Conservation (phyloP, 768 basidiomycete genomes). For the Termitomyces sp. region DNA sequence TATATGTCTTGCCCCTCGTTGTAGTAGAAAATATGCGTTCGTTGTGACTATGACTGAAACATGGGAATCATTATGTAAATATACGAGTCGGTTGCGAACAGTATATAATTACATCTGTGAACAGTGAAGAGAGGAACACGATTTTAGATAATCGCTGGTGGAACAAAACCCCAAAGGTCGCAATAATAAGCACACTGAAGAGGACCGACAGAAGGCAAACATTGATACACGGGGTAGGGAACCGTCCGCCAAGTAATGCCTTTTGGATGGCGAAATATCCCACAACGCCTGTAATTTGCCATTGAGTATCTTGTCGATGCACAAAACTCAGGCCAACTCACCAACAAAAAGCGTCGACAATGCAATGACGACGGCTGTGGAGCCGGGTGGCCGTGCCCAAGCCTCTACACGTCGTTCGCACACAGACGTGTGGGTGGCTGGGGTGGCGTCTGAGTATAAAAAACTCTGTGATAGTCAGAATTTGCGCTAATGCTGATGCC, state of each 20-base stretch:
- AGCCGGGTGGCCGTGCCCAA: conserved; percentile 40
- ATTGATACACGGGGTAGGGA: conserved; percentile 9
- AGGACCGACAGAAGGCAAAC: conserved; percentile 1
- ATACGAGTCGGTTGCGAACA: too few relatives aligned
- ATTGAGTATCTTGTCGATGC: not conserved
- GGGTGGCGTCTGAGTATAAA: not conserved
- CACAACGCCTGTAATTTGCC: not conserved
- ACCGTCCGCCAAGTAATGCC: conserved; percentile 8
- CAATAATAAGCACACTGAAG: conserved; percentile 5
- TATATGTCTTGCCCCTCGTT: not conserved
- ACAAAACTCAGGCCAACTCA: not conserved
- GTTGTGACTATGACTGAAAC: not conserved
- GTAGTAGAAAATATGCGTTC: not conserved
- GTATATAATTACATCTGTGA: not conserved
- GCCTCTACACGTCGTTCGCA: not conserved
- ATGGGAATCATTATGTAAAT: too few relatives aligned
- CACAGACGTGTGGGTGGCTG: too few relatives aligned
- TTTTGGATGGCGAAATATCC: conserved; percentile 13
- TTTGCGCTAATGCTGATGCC: conserved; percentile 36
- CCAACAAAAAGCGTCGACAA: conserved; percentile 28
- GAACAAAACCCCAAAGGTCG: conserved; percentile 5
- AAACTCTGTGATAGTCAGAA: conserved; percentile 34
- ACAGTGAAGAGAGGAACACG: not conserved
- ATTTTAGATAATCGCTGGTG: not conserved
- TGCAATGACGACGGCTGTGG: conserved; percentile 30